phyloP scores from a whole-genome alignment of 495 filamentous ascomycete species.

The Neurospora sp. region DNA sequence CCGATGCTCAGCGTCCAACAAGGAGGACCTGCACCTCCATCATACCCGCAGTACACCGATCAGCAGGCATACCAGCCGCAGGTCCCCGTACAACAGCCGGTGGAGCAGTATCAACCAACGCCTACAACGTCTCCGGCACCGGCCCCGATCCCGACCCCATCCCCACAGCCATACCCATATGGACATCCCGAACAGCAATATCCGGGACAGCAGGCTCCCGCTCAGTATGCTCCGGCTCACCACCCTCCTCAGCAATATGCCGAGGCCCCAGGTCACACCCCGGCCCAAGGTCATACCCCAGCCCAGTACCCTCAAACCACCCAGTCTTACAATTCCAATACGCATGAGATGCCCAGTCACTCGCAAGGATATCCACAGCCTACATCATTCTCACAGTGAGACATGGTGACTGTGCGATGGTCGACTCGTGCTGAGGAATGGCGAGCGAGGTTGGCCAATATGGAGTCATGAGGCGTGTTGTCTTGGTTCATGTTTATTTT shows the following conservation, averaged over 20 bases:
- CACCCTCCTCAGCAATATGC: slow-evolving; percentile 5
- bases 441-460: background rate
- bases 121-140: slow-evolving; percentile 1
- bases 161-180: slow-evolving; percentile 8
- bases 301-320: background rate
- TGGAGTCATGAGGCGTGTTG: background rate
- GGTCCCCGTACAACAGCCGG: background rate
- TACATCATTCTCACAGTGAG: background rate
- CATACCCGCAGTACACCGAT: slow-evolving; percentile 17
- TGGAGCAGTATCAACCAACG: slow-evolving; percentile 10
- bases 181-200: slow-evolving; percentile 2
- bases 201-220: slow-evolving; percentile 7
- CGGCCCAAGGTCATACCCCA: background rate
- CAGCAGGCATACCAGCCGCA: slow-evolving; percentile 8
- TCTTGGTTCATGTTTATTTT: background rate
- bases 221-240: background rate
- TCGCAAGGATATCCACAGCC: background rate
- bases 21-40: slow-evolving; percentile 2
- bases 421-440: background rate
- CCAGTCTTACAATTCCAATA: background rate
- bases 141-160: background rate
- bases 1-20: slow-evolving; percentile 21
- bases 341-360: background rate
- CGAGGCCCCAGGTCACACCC: background rate
- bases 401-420: background rate